Conservation (phyloP, 1,284 basidiomycete species). For the Chondrostereum purpureum region DNA sequence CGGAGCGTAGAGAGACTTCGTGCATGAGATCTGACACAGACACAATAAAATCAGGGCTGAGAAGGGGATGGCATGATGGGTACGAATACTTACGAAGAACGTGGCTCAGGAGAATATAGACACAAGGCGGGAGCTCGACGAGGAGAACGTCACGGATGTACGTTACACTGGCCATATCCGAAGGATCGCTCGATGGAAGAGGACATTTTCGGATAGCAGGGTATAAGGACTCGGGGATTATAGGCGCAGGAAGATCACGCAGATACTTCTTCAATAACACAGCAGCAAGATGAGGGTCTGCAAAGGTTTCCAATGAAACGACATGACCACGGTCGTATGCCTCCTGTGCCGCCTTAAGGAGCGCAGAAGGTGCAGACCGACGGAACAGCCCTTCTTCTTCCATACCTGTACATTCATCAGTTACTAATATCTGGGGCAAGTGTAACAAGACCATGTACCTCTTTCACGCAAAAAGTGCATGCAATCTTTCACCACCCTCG, state of each 20-base stretch:
- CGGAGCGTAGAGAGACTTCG: constrained; percentile 61
- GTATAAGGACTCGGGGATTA: constrained; percentile 68
- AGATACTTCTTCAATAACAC: constrained; percentile 83
- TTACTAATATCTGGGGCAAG: too few species aligned
- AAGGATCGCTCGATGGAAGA: constrained; percentile 40
- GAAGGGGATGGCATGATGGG: too few species aligned
- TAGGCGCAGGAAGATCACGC: constrained; percentile 68
- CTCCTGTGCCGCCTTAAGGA: constrained; percentile 68
- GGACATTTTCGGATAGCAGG: constrained; percentile 65
- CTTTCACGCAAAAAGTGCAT: constrained; percentile 64
- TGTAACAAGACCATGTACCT: too few species aligned
- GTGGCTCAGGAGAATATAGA: constrained; percentile 67
- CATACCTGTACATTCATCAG: too few species aligned
- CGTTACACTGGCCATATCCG: constrained; percentile 48
- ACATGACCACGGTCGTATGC: constrained; percentile 80
- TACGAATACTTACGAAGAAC: constrained; percentile 72
- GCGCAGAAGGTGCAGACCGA: constrained; percentile 63
- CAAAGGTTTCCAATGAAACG: constrained; percentile 66
- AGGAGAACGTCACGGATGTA: constrained; percentile 66
- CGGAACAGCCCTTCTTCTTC: constrained; percentile 77
- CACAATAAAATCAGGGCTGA: too few species aligned
- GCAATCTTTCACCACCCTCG: constrained; percentile 71
- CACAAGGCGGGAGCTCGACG: constrained; percentile 59
- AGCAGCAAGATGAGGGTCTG: constrained; percentile 74
- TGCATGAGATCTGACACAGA: constrained; percentile 54